Evolutionary conservation across 495 filamentous ascomycete species (phyloP).

Genomic region (Staphylotrichum longicolle): DNA sequence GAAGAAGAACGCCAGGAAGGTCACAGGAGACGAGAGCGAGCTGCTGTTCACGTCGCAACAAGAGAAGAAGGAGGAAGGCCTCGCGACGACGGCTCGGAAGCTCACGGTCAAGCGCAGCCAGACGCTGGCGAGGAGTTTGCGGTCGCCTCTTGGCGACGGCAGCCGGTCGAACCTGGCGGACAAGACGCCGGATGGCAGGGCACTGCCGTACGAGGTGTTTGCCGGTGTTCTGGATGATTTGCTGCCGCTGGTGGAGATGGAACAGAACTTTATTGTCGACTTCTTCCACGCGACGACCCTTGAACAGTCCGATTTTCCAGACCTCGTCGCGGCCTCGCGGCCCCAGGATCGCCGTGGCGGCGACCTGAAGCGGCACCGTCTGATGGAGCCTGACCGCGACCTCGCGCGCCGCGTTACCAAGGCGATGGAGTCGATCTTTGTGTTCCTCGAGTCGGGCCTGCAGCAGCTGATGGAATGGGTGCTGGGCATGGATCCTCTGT

Average conservation of each 20-base stretch:
- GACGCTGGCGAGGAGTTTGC: constrained; percentile 74
- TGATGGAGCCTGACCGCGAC: constrained; percentile 79
- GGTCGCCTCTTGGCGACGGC: constrained; percentile 63
- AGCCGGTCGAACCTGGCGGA: constrained; percentile 54
- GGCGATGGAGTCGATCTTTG: constrained; percentile 83
- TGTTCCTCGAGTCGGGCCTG: constrained; percentile 74
- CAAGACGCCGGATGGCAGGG: constrained; percentile 62
- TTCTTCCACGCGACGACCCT: constrained; percentile 88
- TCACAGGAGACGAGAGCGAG: constrained; percentile 80
- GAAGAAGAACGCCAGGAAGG: constrained; percentile 77
- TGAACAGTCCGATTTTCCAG: constrained; percentile 73
- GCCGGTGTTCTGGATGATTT: constrained; percentile 74
- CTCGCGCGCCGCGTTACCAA: constrained; percentile 75
- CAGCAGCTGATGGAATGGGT: constrained; percentile 84
- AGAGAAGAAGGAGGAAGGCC: constrained; percentile 72
- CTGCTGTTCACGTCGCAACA: constrained; percentile 83
- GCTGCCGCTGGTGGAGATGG: constrained; percentile 73
- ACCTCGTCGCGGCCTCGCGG: constrained; percentile 62
- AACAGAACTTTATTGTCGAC: constrained; percentile 92
- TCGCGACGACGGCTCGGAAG: constrained; percentile 78
- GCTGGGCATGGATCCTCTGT: constrained; percentile 74
- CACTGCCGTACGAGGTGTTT: constrained; percentile 81
- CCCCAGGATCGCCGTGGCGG: constrained; percentile 67
- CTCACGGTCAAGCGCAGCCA: constrained; percentile 86
- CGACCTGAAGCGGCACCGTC: constrained; percentile 66